Percentiles rank a stretch among this genome's conserved stretches.
phyloP scores from a whole-genome alignment of 495 filamentous ascomycete genomes.

The Hapsidospora chrysogenum region DNA sequence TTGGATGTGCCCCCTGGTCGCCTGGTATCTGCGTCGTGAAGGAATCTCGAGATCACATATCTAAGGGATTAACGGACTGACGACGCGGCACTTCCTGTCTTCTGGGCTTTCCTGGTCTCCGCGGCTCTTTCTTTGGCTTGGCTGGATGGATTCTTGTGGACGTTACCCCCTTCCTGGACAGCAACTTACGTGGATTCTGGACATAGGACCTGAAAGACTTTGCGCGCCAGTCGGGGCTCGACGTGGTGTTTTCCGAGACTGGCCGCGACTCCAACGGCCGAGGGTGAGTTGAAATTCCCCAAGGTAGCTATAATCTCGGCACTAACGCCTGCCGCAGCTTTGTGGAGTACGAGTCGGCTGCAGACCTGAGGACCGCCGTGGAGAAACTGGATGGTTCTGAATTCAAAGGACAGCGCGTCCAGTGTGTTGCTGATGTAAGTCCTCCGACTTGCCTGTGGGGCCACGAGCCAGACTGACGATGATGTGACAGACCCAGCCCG shows the following conservation, averaged over 20 bases:
- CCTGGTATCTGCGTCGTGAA: no score
- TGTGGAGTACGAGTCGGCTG: slow-evolving; percentile 90
- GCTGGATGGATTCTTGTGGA: slow-evolving; percentile 21
- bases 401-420: slow-evolving; percentile 76
- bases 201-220: slow-evolving; percentile 99
- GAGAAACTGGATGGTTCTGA: slow-evolving; percentile 83
- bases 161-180: slow-evolving; percentile 22
- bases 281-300: slow-evolving; percentile 48
- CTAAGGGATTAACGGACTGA: no score
- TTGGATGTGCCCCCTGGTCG: no score
- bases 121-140: slow-evolving; percentile 14
- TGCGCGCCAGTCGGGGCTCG: slow-evolving; percentile 86
- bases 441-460: background rate
- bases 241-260: slow-evolving; percentile 96
- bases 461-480: no score
- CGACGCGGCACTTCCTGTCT: no score
- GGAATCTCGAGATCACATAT: no score
- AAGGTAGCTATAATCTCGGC: background rate
- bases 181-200: slow-evolving; percentile 39
- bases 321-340: slow-evolving; percentile 43
- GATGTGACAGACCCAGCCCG: slow-evolving; percentile 38
- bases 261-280: slow-evolving; percentile 81
- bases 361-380: slow-evolving; percentile 76
- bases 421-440: slow-evolving; percentile 73
- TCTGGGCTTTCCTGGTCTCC: no score